Conservation (phyloP, 352 stramenopile genomes). For the Phytophthora cryptogea region DNA sequence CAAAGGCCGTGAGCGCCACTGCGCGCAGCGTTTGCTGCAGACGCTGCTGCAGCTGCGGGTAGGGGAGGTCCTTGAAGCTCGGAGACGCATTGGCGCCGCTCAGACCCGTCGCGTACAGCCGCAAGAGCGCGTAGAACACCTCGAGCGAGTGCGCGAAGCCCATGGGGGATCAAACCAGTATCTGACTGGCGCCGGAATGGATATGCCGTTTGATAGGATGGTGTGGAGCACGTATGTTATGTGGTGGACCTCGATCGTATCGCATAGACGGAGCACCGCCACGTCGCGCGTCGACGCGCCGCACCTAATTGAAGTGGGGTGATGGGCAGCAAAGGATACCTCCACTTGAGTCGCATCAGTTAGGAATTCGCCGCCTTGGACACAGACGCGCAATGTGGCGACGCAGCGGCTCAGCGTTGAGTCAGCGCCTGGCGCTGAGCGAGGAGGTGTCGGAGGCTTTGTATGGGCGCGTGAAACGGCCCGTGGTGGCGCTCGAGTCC, state of each 20-base stretch:
- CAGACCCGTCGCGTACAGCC: constrained; percentile 24
- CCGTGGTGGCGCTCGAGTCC: constrained; percentile 96
- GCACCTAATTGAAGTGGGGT: constrained; percentile 2
- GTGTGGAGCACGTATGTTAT: background rate
- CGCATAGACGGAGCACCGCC: background rate
- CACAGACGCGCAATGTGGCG: constrained; percentile 36
- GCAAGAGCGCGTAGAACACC: constrained; percentile 49
- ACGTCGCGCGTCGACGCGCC: background rate
- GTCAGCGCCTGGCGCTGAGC: constrained; percentile 48
- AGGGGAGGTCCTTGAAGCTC: constrained; percentile 22
- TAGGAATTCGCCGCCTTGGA: background rate
- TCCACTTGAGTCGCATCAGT: background rate
- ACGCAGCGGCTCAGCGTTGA: constrained; percentile 43
- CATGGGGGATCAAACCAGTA: constrained; percentile 28
- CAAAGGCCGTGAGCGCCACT: constrained; percentile 40
- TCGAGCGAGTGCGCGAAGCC: constrained; percentile 54
- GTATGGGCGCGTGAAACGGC: constrained; percentile 43
- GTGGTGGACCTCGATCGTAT: background rate
- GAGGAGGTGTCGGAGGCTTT: constrained; percentile 61
- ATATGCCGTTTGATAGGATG: background rate
- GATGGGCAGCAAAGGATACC: background rate
- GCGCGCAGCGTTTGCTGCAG: constrained; percentile 56
- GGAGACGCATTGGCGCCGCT: constrained; percentile 5
- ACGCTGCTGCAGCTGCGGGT: constrained; percentile 56
- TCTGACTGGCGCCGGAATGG: background rate